Percentiles rank a stretch among this genome's conserved stretches.
Conservation (phyloP, 257 asterid genomes). For the Jacaranda copaia region DNA sequence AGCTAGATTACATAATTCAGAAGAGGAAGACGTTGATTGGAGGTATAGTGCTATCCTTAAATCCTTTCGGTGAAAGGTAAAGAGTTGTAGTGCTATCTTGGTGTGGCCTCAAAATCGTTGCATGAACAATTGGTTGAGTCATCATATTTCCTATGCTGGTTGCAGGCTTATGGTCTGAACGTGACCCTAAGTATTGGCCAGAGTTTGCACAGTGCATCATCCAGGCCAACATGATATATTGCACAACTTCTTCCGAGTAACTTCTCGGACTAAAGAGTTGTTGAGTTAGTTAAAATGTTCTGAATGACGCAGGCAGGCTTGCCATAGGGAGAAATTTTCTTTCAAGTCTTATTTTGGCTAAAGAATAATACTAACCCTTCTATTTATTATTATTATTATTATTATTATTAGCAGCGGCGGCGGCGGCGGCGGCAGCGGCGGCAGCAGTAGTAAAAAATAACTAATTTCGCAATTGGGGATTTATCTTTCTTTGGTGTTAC, state of each 20-base stretch:
- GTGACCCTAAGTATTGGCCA: background rate
- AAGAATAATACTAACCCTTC: background rate
- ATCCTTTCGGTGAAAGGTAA: background rate
- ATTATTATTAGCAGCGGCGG: too few relatives aligned
- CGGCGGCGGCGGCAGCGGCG: too few relatives aligned
- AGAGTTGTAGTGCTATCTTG: background rate
- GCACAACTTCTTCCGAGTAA: background rate
- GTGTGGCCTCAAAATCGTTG: background rate
- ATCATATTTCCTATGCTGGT: constrained; percentile 5
- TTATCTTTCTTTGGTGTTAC: background rate
- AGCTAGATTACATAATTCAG: constrained; percentile 29
- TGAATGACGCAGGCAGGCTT: background rate
- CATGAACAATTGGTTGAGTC: background rate
- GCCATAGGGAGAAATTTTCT: background rate
- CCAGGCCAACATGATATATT: background rate
- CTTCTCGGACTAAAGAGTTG: too few relatives aligned
- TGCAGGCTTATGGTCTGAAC: background rate
- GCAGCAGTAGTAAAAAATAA: too few relatives aligned
- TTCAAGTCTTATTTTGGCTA: constrained; percentile 7
- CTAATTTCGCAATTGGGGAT: background rate
- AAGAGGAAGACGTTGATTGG: constrained; percentile 14
- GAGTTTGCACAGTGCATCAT: background rate
- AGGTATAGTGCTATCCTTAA: background rate
- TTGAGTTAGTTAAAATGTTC: background rate
- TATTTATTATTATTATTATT: background rate